phyloP scores from a whole-genome alignment of 1,284 basidiomycete genomes.

The Stereum hirsutum region DNA sequence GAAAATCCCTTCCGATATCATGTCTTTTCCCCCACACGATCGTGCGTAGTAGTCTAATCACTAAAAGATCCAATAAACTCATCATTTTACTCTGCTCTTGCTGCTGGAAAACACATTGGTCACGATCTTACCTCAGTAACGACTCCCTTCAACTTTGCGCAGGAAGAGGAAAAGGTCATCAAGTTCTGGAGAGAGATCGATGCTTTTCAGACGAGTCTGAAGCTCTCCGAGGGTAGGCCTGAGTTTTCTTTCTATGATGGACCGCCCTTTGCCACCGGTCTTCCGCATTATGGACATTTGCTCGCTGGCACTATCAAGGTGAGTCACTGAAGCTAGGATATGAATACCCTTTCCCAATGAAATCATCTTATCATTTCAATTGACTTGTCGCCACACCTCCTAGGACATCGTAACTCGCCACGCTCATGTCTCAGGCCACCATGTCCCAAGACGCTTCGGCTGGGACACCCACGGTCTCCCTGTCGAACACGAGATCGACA shows the following conservation, averaged over 20 bases:
- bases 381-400: too few relatives aligned
- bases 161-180: constrained; percentile 90
- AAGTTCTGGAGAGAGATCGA: constrained; percentile 95
- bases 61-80: constrained; percentile 5
- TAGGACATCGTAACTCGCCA: constrained; percentile 96
- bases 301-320: constrained; percentile 95
- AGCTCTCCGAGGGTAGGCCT: constrained; percentile 84
- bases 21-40: constrained; percentile 68
- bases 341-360: background rate
- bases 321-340: constrained; percentile 12
- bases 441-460: constrained; percentile 94
- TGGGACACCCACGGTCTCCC: constrained; percentile 99
- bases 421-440: constrained; percentile 88
- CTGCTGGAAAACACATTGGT: background rate
- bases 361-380: background rate
- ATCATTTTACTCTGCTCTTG: background rate
- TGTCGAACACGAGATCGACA: constrained; percentile 99
- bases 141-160: constrained; percentile 78
- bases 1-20: too few relatives aligned
- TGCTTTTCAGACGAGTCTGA: constrained; percentile 92
- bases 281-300: constrained; percentile 94
- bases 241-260: constrained; percentile 97
- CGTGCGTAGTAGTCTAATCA: constrained; percentile 34
- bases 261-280: constrained; percentile 94
- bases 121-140: constrained; percentile 36